Evolutionary conservation across 1,139 yeast genomes (phyloP), one percentile per base, ranked within the genome.

Genomic region (Candida freyschussii): DNA sequence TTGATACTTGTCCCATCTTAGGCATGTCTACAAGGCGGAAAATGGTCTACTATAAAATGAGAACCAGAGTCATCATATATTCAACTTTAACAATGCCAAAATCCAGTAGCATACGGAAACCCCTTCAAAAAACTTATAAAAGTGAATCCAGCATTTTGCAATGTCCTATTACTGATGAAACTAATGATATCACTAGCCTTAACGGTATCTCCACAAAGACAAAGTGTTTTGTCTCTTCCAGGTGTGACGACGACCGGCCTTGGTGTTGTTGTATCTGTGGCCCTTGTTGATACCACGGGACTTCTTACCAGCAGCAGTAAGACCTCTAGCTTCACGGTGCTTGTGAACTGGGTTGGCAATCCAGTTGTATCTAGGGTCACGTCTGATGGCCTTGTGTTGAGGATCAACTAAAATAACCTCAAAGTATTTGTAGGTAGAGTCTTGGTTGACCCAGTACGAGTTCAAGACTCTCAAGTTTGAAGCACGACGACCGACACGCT

Each of bases 261-360:
- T 71, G 78, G 97, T 89, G 81, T 89, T 87, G 96, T 82, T 78
- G 96, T 63, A 91, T 70, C 77, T 76, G 89, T 91, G 98, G 67
- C 98, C 98, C 84, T 89, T 91, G 95, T 87, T 86, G 81, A 91
- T 86, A 85, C 98, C 98, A 80, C 98, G 84, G 74, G 95, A 86
- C 73, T 86, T 83, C 93, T 87, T 91, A 67, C 98, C 98, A 59
- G 93, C 81, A 60, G 96, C 64, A 62, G 98, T 91, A 63, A 91
- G 86, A 72, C 97, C 97, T 82, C 98, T 93, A 62, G 94, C 74
- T 75, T 93, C 98, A 77, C 98, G 87, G 85, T 86, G 96, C 84
- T 91, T 91, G 95, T 91, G 98, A 56, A 91, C 98, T 62, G 98
- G 95, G 85, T 86, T 85, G 65, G 72, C 86, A 72, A 91, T 91